Base-by-base conservation (phyloP, 2,329 filamentous ascomycete genomes). In the Sarocladium oryzae region DNA sequence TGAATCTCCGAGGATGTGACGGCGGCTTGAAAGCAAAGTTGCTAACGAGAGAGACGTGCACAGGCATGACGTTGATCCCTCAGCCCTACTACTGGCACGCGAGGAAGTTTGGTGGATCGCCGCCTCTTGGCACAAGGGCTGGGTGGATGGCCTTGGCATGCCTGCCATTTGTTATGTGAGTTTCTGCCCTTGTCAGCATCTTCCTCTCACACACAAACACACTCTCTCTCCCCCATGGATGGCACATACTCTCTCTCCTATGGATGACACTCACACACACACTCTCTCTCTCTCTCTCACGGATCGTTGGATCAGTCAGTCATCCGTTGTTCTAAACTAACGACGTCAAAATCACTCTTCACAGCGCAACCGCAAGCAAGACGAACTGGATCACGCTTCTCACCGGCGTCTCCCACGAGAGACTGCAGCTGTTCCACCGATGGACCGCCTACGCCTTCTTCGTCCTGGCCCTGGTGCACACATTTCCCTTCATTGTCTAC, bases 401-500 rank as follows among this genome's bases (percentile, higher is more conserved):
- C 8, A 82, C 78, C 0, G 78, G 78, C 1, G 66, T 81, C 10
- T 72, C 77, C 0, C 77, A 81, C 52, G 80, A 83, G 57, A 76
- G 74, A 51, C 69, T 83, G 2, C 76, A 80, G 52, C 61, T 77
- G n/a, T 78, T 76, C 58, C 77, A 81, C 57, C 69, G 71, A 46
- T 79, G 75, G 75, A 67, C 73, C 3, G 70, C 71, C 40, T 79
- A 76, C 61, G 76, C 75, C 28, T 78, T 81, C 67, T 79, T 81
- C 52, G 65, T 75, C 16, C 66, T 81, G 1, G 76, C 77, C 0
- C 63, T 83, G 3, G 56, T 82, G 5, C 79, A 84, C 57, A 82
- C 78, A 0, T 82, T 82, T 48, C 79, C 79, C 0, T 83, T 80
- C 56, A 74, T 83, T 52, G 65, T 82, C 1, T 77, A 70, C 55